phyloP scores from a whole-genome alignment of 228 moss, liverwort and hornwort species.

The Sphagnum magellanicum region DNA sequence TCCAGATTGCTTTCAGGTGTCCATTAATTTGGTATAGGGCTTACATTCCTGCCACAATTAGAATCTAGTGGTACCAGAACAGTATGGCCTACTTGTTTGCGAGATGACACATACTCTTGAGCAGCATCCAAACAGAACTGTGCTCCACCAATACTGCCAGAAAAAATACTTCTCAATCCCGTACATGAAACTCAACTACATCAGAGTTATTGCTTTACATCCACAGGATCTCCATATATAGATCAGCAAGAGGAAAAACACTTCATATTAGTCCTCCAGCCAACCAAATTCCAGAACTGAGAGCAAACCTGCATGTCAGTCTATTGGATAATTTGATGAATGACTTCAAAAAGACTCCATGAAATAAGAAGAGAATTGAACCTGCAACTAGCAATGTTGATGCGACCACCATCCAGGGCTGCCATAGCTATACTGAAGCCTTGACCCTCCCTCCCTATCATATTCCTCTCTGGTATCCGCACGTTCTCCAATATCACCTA shows the following conservation, averaged over 20 bases:
- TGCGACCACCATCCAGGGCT: constrained; percentile 94
- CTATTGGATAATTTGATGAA: too few species aligned
- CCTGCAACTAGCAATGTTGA: constrained; percentile 95
- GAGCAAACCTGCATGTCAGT: too few species aligned
- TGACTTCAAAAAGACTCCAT: too few species aligned
- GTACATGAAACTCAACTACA: neutral
- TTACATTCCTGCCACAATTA: neutral
- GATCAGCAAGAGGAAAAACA: too few species aligned
- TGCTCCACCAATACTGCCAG: constrained; percentile 71
- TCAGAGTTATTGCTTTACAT: neutral
- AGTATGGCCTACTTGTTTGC: constrained; percentile 70
- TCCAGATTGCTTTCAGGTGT: too few species aligned
- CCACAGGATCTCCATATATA: neutral
- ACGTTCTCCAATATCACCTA: constrained; percentile 95
- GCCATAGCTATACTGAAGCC: constrained; percentile 91
- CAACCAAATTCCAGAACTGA: too few species aligned
- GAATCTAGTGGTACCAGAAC: neutral
- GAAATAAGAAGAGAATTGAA: constrained; percentile 8
- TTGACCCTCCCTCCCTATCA: constrained; percentile 84
- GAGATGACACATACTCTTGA: constrained; percentile 77
- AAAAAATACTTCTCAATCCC: neutral
- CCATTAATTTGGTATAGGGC: too few species aligned
- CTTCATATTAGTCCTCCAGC: too few species aligned
- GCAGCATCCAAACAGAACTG: constrained; percentile 95
- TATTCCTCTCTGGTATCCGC: constrained; percentile 75